These are phyloP conservation scores for Plasmodium coatneyi DNA, from an alignment of 169 alveolate genomes.

Conservation along the genomic window DNA sequence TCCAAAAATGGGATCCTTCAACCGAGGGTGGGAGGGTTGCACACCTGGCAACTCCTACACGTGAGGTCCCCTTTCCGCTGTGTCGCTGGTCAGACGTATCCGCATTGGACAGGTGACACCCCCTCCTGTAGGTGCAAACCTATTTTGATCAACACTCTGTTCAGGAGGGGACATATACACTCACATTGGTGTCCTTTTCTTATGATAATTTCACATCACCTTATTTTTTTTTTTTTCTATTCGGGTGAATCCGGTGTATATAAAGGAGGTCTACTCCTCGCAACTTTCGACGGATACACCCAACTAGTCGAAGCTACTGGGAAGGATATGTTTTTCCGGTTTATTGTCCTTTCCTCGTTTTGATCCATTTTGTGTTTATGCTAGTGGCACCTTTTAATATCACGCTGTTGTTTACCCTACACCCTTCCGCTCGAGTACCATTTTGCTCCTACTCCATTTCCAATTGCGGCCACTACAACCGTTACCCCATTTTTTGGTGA, in stretches of 20 bases:
- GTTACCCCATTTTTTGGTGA: neutral
- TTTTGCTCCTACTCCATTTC: neutral
- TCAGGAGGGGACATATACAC: neutral
- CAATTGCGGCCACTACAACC: neutral
- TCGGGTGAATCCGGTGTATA: neutral
- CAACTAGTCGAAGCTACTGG: neutral
- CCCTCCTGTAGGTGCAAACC: neutral
- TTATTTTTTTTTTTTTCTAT: too few relatives aligned
- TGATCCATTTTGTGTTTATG: neutral
- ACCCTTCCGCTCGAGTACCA: neutral
- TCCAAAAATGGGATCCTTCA: neutral
- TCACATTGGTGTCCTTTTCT: neutral
- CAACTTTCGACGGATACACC: neutral
- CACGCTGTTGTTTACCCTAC: neutral
- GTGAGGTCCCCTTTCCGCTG: neutral
- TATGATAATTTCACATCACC: neutral
- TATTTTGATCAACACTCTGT: neutral
- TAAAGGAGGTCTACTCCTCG: neutral
- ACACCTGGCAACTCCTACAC: neutral
- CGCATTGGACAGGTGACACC: neutral
- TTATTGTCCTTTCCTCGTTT: neutral
- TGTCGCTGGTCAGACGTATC: neutral
- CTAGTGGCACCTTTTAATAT: neutral
- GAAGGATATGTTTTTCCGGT: neutral
- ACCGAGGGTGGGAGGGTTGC: neutral